phyloP scores from a whole-genome alignment of 352 stramenopile species.

The Phytophthora pluvialis region DNA sequence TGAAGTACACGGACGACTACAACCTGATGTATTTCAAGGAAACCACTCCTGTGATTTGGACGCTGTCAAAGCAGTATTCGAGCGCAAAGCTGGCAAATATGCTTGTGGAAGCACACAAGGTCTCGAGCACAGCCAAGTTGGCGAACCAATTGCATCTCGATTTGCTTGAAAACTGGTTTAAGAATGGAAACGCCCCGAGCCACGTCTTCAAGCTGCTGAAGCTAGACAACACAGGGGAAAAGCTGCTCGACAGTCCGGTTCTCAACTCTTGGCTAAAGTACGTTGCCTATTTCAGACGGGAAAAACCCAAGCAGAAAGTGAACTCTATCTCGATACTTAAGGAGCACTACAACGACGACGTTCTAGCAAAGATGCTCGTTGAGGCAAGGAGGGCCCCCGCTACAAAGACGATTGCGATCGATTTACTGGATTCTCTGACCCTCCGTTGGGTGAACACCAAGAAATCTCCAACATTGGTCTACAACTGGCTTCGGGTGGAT shows the following conservation, averaged over 20 bases:
- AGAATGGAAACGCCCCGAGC: not conserved
- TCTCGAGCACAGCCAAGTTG: not conserved
- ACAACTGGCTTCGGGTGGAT: too few relatives aligned
- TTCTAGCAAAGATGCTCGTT: not conserved
- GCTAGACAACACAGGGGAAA: not conserved
- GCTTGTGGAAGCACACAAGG: not conserved
- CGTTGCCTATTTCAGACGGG: not conserved
- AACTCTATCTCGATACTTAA: not conserved
- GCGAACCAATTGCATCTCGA: not conserved
- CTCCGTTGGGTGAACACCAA: not conserved
- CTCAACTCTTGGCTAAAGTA: not conserved
- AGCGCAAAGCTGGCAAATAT: not conserved
- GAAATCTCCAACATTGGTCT: too few relatives aligned
- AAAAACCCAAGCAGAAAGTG: not conserved
- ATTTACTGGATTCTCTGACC: not conserved
- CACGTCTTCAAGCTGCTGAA: not conserved
- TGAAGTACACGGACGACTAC: conserved; percentile 1
- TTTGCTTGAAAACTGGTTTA: not conserved
- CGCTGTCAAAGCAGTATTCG: not conserved
- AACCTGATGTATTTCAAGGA: not conserved
- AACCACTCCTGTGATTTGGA: not conserved
- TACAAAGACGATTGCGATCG: not conserved
- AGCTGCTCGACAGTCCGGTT: not conserved
- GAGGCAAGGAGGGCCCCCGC: not conserved
- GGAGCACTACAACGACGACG: not conserved